Evolutionary conservation across 371 early-diverging fungal species (phyloP).

Genomic region (Entomophthora muscae): DNA sequence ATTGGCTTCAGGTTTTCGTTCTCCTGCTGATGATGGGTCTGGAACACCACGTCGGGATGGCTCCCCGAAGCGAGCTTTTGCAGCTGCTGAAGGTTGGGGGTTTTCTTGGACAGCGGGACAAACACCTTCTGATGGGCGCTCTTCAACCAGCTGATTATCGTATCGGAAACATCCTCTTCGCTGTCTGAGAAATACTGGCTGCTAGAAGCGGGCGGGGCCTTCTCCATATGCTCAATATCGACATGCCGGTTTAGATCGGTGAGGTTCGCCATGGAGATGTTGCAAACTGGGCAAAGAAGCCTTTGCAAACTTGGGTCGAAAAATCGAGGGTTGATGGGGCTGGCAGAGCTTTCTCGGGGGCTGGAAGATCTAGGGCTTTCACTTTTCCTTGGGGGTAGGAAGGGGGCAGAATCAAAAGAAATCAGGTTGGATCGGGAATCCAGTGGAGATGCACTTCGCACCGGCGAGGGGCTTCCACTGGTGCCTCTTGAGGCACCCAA

Average conservation of each 20-base stretch:
- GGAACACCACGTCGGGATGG: conserved; percentile 1
- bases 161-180: background rate
- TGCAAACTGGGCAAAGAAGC: background rate
- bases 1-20: background rate
- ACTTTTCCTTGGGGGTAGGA: background rate
- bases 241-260: background rate
- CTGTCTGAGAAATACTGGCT: background rate
- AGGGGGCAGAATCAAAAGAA: background rate
- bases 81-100: conserved; percentile 2
- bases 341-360: background rate
- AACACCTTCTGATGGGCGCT: background rate
- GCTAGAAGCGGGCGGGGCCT: background rate
- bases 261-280: background rate
- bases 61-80: background rate
- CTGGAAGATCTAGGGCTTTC: background rate
- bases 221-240: background rate
- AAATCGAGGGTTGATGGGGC: background rate
- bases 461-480: too few species aligned
- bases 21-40: background rate
- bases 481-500: too few species aligned
- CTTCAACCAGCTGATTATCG: background rate
- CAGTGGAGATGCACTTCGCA: too few species aligned
- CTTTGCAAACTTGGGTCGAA: background rate
- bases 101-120: background rate
- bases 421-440: background rate